Evolutionary conservation across 306 rosid species (phyloP), one percentile per base, ranked within the genome.

Genomic region (Acacia melanoxylon): DNA sequence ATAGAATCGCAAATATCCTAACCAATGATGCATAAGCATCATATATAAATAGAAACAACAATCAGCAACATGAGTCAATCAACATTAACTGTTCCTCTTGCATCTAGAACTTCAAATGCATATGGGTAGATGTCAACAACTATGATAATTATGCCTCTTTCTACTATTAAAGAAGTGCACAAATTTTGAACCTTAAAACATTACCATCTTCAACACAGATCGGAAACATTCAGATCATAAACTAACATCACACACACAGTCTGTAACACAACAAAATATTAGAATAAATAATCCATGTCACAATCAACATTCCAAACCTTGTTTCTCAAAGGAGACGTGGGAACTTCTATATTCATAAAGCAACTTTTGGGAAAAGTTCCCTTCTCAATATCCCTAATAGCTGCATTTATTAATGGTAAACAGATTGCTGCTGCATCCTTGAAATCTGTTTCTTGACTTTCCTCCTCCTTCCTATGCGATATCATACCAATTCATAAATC

Each of bases 391-490:
- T 91, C 97, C 84, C 90, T 90, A 46, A 93, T 83, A 68, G 97
- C 94, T 46, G 98, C 93, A 84, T 83, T 92, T 85, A 95, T 91
- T 85, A 93, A 75, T 1, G 98, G 98, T 86, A 93, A 81, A 87
- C 96, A 93, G 81, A 91, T 93, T 71, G 80, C 69, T 68, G 84
- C 98, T 46, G 99, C 99, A 83, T 95, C 97, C 90, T 93, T 93
- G 89, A 95, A 93, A 88, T 95, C 96, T 45, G 85, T 85, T 78
- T 92, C 99, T 86, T 92, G 86, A 87, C 99, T 95, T 82, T 90
- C 94, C 85, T 89, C 98, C 91, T 93, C 93, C 91, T 86, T 95
- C 98, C 99, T 93, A 77, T 77, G 62, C 68, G 71, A 83, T 49
- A 84, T 46, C 25, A 51, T n/a, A 75, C 35, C 74, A 67, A 79